These are phyloP conservation scores for Nitzschia sp. DNA, from an alignment of 108 stramenopile genomes.

Conservation along the genomic window DNA sequence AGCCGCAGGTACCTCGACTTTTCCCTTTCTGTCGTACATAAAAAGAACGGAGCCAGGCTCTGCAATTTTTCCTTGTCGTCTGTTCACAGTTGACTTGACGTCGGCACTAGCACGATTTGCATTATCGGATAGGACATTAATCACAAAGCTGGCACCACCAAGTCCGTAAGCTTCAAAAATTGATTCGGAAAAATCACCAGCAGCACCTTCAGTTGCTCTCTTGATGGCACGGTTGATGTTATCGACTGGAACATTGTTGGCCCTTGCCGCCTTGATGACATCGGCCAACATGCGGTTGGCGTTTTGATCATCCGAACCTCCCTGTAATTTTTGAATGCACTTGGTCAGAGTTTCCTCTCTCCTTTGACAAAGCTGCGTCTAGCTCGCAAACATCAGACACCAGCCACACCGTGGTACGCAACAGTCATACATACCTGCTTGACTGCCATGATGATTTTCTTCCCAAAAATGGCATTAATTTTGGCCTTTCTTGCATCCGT, in stretches of 20 bases:
- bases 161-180: slow-evolving; percentile 72
- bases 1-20: slow-evolving; percentile 59
- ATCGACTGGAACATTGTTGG: slow-evolving; percentile 81
- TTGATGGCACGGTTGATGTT: slow-evolving; percentile 91
- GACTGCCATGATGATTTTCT: slow-evolving; percentile 91
- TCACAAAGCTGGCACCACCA: slow-evolving; percentile 67
- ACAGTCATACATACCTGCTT: slow-evolving; percentile 34
- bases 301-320: slow-evolving; percentile 78
- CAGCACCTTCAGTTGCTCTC: slow-evolving; percentile 75
- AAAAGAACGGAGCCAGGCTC: slow-evolving; percentile 85
- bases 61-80: slow-evolving; percentile 81
- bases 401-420: too few species aligned
- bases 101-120: slow-evolving; percentile 83
- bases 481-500: slow-evolving; percentile 90
- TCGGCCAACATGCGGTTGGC: slow-evolving; percentile 73
- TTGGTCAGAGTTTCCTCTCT: too few species aligned
- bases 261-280: slow-evolving; percentile 85
- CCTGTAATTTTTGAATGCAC: slow-evolving; percentile 32
- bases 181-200: slow-evolving; percentile 78
- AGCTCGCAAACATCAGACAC: too few species aligned
- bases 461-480: slow-evolving; percentile 79
- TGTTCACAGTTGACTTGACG: slow-evolving; percentile 72
- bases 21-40: slow-evolving; percentile 86
- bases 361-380: too few species aligned
- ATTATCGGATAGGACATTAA: slow-evolving; percentile 88